Conservation (phyloP, 805 yeast species). For the Yarrowia divulgata region DNA sequence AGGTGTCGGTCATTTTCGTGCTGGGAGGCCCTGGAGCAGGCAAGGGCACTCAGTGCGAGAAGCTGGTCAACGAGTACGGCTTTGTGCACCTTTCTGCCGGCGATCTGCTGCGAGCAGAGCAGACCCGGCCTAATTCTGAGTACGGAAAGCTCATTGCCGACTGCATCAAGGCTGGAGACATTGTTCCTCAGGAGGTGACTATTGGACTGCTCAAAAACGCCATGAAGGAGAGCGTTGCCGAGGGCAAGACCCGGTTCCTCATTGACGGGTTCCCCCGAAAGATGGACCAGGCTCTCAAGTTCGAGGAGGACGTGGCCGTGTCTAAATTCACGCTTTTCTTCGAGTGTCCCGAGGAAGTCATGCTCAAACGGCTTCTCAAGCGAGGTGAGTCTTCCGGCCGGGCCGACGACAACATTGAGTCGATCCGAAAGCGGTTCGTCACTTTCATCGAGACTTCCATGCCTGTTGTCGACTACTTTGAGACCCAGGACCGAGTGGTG, state of each 20-base stretch:
- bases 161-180: constrained; percentile 83
- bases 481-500: constrained; percentile 64
- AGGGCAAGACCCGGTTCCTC: constrained; percentile 68
- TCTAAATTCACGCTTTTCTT: constrained; percentile 53
- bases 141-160: constrained; percentile 85
- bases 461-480: constrained; percentile 34
- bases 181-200: constrained; percentile 94
- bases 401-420: constrained; percentile 89
- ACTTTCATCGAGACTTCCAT: constrained; percentile 34
- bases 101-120: constrained; percentile 92
- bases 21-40: constrained; percentile 99
- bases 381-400: constrained; percentile 97
- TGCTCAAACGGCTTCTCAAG: constrained; percentile 83
- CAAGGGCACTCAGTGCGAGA: constrained; percentile 95
- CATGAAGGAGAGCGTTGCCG: constrained; percentile 60
- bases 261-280: constrained; percentile 98
- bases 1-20: constrained; percentile 83
- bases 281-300: constrained; percentile 97
- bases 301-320: constrained; percentile 68
- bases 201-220: constrained; percentile 83
- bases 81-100: constrained; percentile 96
- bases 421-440: constrained; percentile 86
- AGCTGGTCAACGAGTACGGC: constrained; percentile 76
- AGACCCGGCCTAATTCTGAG: constrained; percentile 77
- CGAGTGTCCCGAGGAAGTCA: constrained; percentile 75